These are phyloP conservation scores for Conticribra guillardii DNA, from an alignment of 108 stramenopile genomes.

Conservation along the genomic window DNA sequence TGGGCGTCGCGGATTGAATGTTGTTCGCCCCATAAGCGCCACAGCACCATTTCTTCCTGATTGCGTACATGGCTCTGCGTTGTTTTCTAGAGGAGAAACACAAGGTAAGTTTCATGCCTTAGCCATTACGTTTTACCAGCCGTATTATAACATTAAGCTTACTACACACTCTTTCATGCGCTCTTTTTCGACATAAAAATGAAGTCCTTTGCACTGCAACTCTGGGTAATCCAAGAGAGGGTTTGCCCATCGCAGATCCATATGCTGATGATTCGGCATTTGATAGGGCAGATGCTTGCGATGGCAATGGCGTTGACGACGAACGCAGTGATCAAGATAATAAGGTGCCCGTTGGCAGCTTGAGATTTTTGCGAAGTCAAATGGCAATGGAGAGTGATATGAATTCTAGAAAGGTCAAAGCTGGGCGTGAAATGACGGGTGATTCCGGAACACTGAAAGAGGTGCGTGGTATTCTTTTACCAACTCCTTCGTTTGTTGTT, in stretches of 20 bases:
- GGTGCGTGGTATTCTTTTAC: conserved; percentile 5
- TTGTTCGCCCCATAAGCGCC: conserved; percentile 27
- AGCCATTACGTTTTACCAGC: no score
- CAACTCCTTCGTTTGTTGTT: background rate
- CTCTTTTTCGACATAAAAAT: no score
- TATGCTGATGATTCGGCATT: conserved; percentile 16
- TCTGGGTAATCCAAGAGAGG: conserved; percentile 68
- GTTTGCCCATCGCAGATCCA: conserved; percentile 54
- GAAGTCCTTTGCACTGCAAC: conserved; percentile 79
- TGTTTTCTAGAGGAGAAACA: conserved; percentile 86
- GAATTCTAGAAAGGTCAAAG: conserved; percentile 59
- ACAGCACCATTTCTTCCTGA: conserved; percentile 32
- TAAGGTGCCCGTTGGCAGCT: conserved; percentile 57
- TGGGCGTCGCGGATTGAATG: conserved; percentile 47
- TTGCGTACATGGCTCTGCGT: conserved; percentile 81
- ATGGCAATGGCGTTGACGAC: background rate
- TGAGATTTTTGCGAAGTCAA: conserved; percentile 63
- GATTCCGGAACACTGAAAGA: conserved; percentile 68
- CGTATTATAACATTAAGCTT: no score
- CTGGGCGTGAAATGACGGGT: conserved; percentile 67
- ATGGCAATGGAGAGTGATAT: conserved; percentile 63
- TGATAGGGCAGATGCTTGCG: background rate
- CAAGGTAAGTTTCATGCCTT: conserved; percentile 55
- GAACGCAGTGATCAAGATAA: conserved; percentile 29
- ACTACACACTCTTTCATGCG: no score